A percentile compares a stretch with the other conserved stretches of the same genome.
Conservation (phyloP, 2,329 filamentous ascomycete genomes). For the Didymella pomorum region DNA sequence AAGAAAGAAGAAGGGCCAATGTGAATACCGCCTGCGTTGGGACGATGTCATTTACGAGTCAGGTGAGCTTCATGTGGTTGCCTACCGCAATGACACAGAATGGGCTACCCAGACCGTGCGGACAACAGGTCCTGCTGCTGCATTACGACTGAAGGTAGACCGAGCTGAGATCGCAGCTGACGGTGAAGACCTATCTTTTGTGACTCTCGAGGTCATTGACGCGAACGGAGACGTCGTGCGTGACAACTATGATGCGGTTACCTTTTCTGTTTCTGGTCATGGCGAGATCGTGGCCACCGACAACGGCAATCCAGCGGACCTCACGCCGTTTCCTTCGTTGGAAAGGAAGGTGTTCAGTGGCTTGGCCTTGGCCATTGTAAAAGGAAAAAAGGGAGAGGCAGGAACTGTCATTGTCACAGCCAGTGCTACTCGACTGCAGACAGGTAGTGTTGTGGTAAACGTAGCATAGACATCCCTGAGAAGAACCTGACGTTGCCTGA, state of each 20-base stretch:
- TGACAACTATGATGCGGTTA: constrained; percentile 53
- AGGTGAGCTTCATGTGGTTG: background rate
- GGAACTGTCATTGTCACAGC: constrained; percentile 3
- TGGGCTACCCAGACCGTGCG: background rate
- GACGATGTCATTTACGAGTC: constrained; percentile 58
- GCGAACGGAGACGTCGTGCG: constrained; percentile 50
- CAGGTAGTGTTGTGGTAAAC: background rate
- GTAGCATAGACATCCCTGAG: background rate
- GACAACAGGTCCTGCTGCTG: background rate
- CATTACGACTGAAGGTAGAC: background rate
- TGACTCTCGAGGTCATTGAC: background rate
- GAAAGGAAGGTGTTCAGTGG: constrained; percentile 39
- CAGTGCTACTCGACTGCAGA: background rate
- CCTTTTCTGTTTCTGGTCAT: constrained; percentile 54
- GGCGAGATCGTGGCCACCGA: constrained; percentile 53
- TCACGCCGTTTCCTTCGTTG: constrained; percentile 32
- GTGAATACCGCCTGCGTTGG: constrained; percentile 63
- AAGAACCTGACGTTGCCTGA: background rate
- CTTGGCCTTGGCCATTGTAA: constrained; percentile 37
- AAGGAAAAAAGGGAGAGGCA: constrained; percentile 1
- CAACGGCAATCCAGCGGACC: constrained; percentile 38
- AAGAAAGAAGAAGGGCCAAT: constrained; percentile 45
- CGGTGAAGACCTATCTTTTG: background rate
- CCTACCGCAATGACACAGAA: background rate
- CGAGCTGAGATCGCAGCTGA: background rate